phyloP scores from a whole-genome alignment of 148 eudicot genomes.

The Talinum fruticosum region DNA sequence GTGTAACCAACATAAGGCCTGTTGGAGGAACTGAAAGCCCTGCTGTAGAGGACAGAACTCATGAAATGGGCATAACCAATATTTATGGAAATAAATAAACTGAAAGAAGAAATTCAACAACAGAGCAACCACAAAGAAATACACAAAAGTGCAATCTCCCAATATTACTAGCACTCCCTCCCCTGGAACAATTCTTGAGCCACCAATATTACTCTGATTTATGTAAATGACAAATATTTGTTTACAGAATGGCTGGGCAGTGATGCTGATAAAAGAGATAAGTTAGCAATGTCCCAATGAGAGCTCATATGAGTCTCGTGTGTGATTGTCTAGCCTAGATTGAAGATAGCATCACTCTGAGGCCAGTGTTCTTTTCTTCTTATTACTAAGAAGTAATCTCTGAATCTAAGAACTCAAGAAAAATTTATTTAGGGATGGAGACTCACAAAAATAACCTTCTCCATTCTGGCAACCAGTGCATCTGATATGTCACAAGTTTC shows the following conservation, averaged over 20 bases:
- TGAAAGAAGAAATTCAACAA: background rate
- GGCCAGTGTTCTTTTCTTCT: too few relatives aligned
- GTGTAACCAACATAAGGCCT: conserved; percentile 80
- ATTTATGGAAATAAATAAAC: background rate
- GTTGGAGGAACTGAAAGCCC: conserved; percentile 66
- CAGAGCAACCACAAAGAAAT: background rate
- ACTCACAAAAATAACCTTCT: too few relatives aligned
- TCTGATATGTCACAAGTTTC: too few relatives aligned
- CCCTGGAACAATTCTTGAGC: background rate
- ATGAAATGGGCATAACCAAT: conserved; percentile 10
- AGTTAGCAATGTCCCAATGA: background rate
- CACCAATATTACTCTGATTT: background rate
- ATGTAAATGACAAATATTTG: background rate
- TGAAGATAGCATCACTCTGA: too few relatives aligned
- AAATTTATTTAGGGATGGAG: too few relatives aligned
- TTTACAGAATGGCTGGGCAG: background rate
- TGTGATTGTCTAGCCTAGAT: too few relatives aligned
- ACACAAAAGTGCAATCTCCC: background rate
- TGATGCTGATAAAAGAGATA: background rate
- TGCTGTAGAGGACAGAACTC: conserved; percentile 41
- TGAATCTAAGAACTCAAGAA: too few relatives aligned
- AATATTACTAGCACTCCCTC: background rate
- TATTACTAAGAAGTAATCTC: too few relatives aligned
- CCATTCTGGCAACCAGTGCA: too few relatives aligned
- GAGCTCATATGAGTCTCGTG: too few relatives aligned